phyloP scores from a whole-genome alignment of 2,329 filamentous ascomycete genomes.

The Nannizziopsis barbatae region DNA sequence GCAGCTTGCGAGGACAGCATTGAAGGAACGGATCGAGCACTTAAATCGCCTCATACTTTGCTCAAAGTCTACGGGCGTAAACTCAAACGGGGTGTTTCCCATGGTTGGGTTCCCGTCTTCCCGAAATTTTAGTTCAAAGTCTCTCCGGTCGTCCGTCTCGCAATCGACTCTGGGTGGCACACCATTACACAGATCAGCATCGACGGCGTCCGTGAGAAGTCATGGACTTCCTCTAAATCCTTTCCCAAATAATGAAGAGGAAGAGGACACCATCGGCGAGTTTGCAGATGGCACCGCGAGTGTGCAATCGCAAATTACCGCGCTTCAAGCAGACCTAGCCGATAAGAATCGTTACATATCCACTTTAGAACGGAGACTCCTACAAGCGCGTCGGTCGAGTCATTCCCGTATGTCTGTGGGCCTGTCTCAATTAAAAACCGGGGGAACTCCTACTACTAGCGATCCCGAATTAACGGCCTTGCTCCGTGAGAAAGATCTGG shows the following conservation, averaged over 20 bases:
- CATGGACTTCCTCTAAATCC: constrained; percentile 22
- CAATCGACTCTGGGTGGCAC: constrained; percentile 47
- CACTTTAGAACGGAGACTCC: constrained; percentile 79
- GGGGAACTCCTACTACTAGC: constrained; percentile 57
- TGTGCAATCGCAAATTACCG: constrained; percentile 70
- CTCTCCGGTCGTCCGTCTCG: constrained; percentile 58
- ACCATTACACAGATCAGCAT: constrained; percentile 53
- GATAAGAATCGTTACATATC: constrained; percentile 96
- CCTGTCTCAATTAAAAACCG: constrained; percentile 48
- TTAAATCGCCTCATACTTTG: constrained; percentile 88
- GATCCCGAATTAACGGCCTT: constrained; percentile 62
- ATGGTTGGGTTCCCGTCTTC: constrained; percentile 35
- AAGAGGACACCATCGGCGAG: constrained; percentile 66
- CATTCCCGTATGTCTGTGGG: constrained; percentile 76
- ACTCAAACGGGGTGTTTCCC: constrained; percentile 57
- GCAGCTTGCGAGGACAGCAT: constrained; percentile 85
- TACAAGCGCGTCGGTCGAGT: constrained; percentile 82
- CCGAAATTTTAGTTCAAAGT: constrained; percentile 37
- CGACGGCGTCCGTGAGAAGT: constrained; percentile 51
- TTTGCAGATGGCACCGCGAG: constrained; percentile 79
- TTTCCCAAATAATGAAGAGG: constrained; percentile 42
- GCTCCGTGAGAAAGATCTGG: constrained; percentile 78
- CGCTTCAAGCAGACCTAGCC: constrained; percentile 87
- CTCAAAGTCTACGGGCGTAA: constrained; percentile 91
- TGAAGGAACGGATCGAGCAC: constrained; percentile 96